A percentile compares a stretch with the other conserved stretches of the same genome.
Conservation (phyloP, 495 filamentous ascomycete genomes). For the Xylaria flabelliformis region DNA sequence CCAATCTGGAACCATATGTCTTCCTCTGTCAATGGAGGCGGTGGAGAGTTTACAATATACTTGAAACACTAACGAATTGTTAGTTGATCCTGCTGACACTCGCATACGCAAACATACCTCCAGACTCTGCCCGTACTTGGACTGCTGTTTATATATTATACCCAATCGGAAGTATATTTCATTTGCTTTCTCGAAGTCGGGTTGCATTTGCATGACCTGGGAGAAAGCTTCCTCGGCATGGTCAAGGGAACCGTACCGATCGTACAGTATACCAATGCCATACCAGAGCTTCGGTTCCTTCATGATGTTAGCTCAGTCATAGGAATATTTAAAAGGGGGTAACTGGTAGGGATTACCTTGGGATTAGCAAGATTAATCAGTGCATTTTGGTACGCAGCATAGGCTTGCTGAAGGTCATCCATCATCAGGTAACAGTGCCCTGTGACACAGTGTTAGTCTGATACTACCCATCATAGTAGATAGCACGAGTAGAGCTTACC, state of each 20-base stretch:
- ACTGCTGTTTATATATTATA: constrained; percentile 99
- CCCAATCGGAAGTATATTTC: constrained; percentile 98
- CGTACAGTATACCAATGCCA: constrained; percentile 97
- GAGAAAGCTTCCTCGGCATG: constrained; percentile 99
- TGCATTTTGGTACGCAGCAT: constrained; percentile 96
- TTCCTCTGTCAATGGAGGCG: constrained; percentile 91
- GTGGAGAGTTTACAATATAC: constrained; percentile 94
- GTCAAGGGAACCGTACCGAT: constrained; percentile 94
- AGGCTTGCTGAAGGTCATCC: constrained; percentile 97
- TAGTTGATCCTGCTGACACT: constrained; percentile 36
- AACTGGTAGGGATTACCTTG: constrained; percentile 66
- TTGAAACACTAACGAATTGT: constrained; percentile 79
- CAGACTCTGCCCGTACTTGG: constrained; percentile 89
- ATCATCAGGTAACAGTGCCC: constrained; percentile 99
- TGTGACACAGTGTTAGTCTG: constrained; percentile 40
- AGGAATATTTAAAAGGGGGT: not conserved
- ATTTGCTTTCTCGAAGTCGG: constrained; percentile 97
- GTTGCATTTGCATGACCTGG: constrained; percentile 98
- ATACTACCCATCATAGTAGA: constrained; percentile 20
- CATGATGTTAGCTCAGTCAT: constrained; percentile 28
- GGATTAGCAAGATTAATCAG: constrained; percentile 92
- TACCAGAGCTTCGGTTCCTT: constrained; percentile 99
- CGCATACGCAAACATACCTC: constrained; percentile 65
- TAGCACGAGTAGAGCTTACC: constrained; percentile 59
- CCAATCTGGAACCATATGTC: constrained; percentile 99